Conservation (phyloP, 345 rosid species). For the Ceriops tagal region DNA sequence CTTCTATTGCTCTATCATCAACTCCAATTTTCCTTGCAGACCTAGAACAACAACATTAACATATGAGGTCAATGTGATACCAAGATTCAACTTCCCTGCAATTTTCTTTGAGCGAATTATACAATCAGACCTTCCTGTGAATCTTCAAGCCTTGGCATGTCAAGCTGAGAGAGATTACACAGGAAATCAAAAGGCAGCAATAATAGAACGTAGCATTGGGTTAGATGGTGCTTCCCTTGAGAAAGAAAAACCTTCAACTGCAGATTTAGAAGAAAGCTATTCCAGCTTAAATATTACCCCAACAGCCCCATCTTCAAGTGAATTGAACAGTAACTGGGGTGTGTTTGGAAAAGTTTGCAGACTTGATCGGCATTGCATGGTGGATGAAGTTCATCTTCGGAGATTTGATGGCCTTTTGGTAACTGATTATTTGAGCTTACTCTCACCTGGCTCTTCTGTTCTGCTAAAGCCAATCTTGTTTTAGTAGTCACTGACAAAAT, state of each 20-base stretch:
- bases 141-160: constrained; percentile 81
- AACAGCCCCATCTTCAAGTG: constrained; percentile 40
- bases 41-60: constrained; percentile 55
- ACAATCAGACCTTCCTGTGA: constrained; percentile 91
- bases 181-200: constrained; percentile 37
- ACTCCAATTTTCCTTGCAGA: constrained; percentile 34
- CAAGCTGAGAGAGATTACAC: constrained; percentile 60
- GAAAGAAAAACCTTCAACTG: constrained; percentile 23
- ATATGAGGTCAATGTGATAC: constrained; percentile 85
- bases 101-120: constrained; percentile 92
- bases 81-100: constrained; percentile 88
- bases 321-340: constrained; percentile 66
- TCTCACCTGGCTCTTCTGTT: constrained; percentile 22
- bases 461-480: constrained; percentile 16
- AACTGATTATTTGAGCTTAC: constrained; percentile 30
- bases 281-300: constrained; percentile 40
- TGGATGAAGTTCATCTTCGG: constrained; percentile 97
- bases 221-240: constrained; percentile 28
- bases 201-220: constrained; percentile 30
- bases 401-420: constrained; percentile 94
- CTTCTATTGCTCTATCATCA: too few relatives aligned
- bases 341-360: constrained; percentile 73
- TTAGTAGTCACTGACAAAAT: constrained; percentile 35
- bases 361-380: constrained; percentile 70
- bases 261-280: constrained; percentile 32